Evolutionary conservation across 805 yeast genomes (phyloP), one percentile per base, ranked within the genome.

Genomic region (Myxozyma neotropica): DNA sequence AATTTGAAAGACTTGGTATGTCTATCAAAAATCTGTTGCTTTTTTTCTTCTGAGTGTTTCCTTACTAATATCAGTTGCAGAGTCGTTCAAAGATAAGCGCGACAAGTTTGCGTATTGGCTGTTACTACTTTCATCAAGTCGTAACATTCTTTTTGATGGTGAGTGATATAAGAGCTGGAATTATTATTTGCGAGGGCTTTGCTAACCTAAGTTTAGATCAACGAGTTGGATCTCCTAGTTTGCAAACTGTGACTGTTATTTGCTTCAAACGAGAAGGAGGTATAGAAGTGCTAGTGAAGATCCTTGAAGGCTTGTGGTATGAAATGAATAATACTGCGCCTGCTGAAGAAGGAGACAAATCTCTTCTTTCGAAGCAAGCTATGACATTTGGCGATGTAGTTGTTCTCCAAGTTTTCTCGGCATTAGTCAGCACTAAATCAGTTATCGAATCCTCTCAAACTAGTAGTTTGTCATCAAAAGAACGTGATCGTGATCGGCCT

Each of bases 221-320:
- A 45, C 57, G 66, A 6, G 64, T 46, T 19, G 42, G 54, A 17
- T 10, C 62, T 12, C 49, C 63, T 10, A 52, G 47, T 36, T 19
- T 62, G 13, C 62, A 57, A 21, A 63, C 62, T 7, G 58, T 57
- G 21, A 70, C 70, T 2, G 69, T 69, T 47, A 67, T 70, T 17
- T 64, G 67, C 55, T 72, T 71, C 61, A 67, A 70, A 47, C 69
- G 71, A 46, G 54, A 46, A 17, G 69, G 71, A 17, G 75, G 75
- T 2, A 45, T 72, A 24, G 59, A 67, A 40, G 46, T 53, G 17
- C 39, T 72, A 33, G 46, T 66, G 35, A 59, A 60, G 12, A 57
- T 71, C n/a, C 55, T 71, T 17, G 59, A 62, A 31, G 39, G 46
- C 8, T 44, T 63, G 8, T 59, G 63, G 64, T 40, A 42, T 27